phyloP scores from a whole-genome alignment of 495 filamentous ascomycete genomes.

The Xylona heveae region DNA sequence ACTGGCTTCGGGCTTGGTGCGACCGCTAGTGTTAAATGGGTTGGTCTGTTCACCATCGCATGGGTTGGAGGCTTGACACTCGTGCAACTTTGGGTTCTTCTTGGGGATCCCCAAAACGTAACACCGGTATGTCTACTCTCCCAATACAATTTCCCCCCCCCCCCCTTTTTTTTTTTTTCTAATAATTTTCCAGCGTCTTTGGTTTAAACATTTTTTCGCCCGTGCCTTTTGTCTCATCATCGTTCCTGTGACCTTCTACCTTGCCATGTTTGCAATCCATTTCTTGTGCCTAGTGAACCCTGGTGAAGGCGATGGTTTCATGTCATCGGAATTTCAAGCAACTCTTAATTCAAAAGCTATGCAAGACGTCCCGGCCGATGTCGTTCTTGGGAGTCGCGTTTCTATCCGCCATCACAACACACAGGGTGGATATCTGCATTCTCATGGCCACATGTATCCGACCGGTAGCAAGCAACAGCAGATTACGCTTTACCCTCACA shows the following conservation, averaged over 20 bases:
- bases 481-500: constrained; percentile 94
- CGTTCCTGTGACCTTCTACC: constrained; percentile 76
- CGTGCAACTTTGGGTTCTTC: constrained; percentile 81
- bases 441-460: constrained; percentile 92
- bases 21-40: constrained; percentile 95
- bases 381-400: constrained; percentile 71
- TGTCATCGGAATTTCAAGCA: constrained; percentile 97
- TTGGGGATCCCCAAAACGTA: constrained; percentile 71
- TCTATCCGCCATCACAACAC: constrained; percentile 85
- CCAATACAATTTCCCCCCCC: background rate
- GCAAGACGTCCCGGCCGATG: constrained; percentile 83
- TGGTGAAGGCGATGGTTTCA: constrained; percentile 95
- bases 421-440: constrained; percentile 93
- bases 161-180: constrained; percentile 5
- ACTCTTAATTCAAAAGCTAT: constrained; percentile 91
- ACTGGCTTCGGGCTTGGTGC: constrained; percentile 78
- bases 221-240: constrained; percentile 82
- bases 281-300: constrained; percentile 85
- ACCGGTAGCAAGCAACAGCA: constrained; percentile 96
- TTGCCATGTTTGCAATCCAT: constrained; percentile 90
- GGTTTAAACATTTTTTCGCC: constrained; percentile 89
- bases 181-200: constrained; percentile 34
- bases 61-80: constrained; percentile 89
- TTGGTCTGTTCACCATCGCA: constrained; percentile 93
- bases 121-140: constrained; percentile 31